These are phyloP conservation scores for Ustilago trichophora DNA, from an alignment of 1,284 basidiomycete genomes.

Conservation along the genomic window DNA sequence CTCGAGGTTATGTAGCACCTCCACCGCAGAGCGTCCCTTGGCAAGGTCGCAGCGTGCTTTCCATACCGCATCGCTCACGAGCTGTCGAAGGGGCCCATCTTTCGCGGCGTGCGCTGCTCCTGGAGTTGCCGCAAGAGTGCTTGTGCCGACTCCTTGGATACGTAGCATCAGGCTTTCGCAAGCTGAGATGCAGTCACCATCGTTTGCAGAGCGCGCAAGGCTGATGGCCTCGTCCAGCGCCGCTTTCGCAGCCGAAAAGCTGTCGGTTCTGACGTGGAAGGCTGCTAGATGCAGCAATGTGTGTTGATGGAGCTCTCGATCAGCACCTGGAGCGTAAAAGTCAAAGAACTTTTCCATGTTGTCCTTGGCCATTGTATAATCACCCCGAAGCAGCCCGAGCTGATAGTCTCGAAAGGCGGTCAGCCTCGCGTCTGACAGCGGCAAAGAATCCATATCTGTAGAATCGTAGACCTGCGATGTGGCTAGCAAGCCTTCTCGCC, in stretches of 20 bases:
- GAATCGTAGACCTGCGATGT: not conserved
- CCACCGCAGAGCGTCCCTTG: conserved; percentile 20
- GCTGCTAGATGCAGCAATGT: conserved; percentile 39
- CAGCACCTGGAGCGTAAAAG: conserved; percentile 45
- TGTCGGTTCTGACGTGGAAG: conserved; percentile 34
- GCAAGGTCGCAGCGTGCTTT: conserved; percentile 17
- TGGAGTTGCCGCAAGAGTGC: conserved; percentile 13
- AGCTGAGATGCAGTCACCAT: conserved; percentile 39
- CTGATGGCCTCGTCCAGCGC: conserved; percentile 45
- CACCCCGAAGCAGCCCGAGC: conserved; percentile 34
- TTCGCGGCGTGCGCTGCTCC: not conserved
- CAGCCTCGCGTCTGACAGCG: conserved; percentile 19
- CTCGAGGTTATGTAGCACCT: conserved; percentile 22
- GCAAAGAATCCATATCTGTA: not conserved
- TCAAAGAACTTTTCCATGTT: conserved; percentile 50
- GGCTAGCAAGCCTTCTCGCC: conserved; percentile 12
- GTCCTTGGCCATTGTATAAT: conserved; percentile 38
- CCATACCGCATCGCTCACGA: conserved; percentile 25
- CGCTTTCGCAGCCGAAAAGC: conserved; percentile 34
- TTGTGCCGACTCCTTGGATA: conserved; percentile 28
- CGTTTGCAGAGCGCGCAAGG: conserved; percentile 40
- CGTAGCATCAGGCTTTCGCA: conserved; percentile 42
- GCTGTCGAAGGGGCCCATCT: not conserved
- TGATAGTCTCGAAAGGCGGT: conserved; percentile 35
- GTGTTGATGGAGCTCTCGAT: conserved; percentile 49